Conservation (phyloP, 805 yeast genomes). For the Pichia gijzeniarum region DNA sequence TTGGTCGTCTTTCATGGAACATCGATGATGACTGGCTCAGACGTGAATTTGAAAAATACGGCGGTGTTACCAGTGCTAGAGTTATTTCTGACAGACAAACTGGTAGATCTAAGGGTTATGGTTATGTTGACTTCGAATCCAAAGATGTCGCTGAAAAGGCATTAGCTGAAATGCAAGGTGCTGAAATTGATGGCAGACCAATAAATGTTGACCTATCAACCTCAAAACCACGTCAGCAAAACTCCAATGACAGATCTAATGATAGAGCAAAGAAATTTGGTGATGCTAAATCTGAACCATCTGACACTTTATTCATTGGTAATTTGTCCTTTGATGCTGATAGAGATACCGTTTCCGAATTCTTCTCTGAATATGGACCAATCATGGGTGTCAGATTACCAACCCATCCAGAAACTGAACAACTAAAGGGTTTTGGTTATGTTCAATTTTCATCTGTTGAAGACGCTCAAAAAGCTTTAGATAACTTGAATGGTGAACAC, state of each 20-base stretch:
- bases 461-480: constrained; percentile 84
- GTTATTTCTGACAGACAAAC: constrained; percentile 84
- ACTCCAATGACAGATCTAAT: constrained; percentile 38
- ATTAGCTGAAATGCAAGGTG: constrained; percentile 76
- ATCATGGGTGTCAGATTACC: constrained; percentile 91
- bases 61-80: constrained; percentile 84
- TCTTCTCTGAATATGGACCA: constrained; percentile 73
- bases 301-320: constrained; percentile 94
- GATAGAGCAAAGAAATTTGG: constrained; percentile 89
- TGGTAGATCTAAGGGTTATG: constrained; percentile 92
- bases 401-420: constrained; percentile 97
- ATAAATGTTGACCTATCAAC: constrained; percentile 89
- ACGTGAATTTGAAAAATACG: constrained; percentile 74
- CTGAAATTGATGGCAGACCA: constrained; percentile 95
- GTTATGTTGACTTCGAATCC: constrained; percentile 89
- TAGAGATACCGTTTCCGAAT: constrained; percentile 68
- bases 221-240: constrained; percentile 53
- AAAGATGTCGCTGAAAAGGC: constrained; percentile 82
- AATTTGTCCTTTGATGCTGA: constrained; percentile 88
- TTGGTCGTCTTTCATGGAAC: constrained; percentile 96
- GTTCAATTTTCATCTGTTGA: constrained; percentile 85
- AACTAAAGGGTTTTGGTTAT: constrained; percentile 98
- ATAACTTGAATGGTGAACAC: constrained; percentile 81
- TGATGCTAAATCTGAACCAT: constrained; percentile 85
- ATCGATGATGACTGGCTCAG: constrained; percentile 92